A percentile compares a stretch with the other conserved stretches of the same genome.
Conservation (phyloP, 148 eudicot genomes). For the Suaeda aralocaspica region DNA sequence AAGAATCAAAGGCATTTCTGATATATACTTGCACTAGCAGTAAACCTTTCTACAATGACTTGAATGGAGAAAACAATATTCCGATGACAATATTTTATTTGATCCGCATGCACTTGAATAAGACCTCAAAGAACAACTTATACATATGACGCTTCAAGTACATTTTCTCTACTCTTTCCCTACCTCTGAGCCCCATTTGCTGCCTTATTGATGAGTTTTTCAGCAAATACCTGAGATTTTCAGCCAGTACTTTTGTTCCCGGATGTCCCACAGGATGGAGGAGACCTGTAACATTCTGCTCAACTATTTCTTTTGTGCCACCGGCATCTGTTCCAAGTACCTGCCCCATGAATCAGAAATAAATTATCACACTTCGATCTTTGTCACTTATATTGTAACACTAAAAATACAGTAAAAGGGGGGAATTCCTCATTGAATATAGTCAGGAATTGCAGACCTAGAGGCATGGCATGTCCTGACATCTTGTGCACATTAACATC, state of each 20-base stretch:
- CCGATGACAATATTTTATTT: conserved; percentile 31
- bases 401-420: too few species aligned
- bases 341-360: conserved; percentile 35
- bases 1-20: too few species aligned
- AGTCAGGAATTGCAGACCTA: too few species aligned
- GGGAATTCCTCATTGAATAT: too few species aligned
- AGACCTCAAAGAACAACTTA: conserved; percentile 69
- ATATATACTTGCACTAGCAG: too few species aligned
- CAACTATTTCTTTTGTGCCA: conserved; percentile 88
- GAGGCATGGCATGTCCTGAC: too few species aligned
- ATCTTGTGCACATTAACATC: too few species aligned
- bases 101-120: conserved; percentile 83
- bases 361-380: neutral
- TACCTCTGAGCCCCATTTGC: conserved; percentile 77
- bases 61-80: conserved; percentile 15
- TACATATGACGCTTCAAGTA: conserved; percentile 87
- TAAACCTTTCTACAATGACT: conserved; percentile 14
- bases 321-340: conserved; percentile 96
- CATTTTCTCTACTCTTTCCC: conserved; percentile 72
- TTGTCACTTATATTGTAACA: too few species aligned
- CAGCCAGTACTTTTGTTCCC: conserved; percentile 60
- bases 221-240: conserved; percentile 62
- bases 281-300: conserved; percentile 76
- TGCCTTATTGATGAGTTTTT: conserved; percentile 57
- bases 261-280: conserved; percentile 77